These are phyloP conservation scores for Podospora appendiculata DNA, from an alignment of 495 filamentous ascomycete species.

Conservation along the genomic window DNA sequence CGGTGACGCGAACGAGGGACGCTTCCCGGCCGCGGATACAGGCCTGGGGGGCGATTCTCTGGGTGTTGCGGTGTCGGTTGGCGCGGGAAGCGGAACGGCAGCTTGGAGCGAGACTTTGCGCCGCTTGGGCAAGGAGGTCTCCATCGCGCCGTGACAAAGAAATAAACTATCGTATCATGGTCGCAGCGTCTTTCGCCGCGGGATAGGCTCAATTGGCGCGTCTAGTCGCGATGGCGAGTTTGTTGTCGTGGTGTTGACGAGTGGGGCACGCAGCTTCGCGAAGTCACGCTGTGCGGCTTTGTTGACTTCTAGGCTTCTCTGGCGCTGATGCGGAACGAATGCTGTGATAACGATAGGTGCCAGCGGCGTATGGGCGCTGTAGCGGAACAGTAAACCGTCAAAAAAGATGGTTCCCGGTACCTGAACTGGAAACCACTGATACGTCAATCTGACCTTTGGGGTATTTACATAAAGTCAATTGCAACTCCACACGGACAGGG, in stretches of 20 bases:
- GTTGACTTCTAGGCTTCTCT: too few relatives aligned
- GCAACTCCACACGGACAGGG: too few relatives aligned
- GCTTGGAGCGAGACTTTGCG: conserved; percentile 50
- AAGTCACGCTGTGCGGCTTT: too few relatives aligned
- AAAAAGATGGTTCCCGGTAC: too few relatives aligned
- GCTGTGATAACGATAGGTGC: too few relatives aligned
- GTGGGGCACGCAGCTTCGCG: background rate
- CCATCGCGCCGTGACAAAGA: conserved; percentile 30
- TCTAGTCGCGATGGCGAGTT: conserved; percentile 7
- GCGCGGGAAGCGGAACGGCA: conserved; percentile 21
- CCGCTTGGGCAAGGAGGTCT: conserved; percentile 52
- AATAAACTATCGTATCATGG: conserved; percentile 6
- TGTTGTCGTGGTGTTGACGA: background rate
- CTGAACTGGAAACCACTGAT: too few relatives aligned
- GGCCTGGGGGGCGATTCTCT: conserved; percentile 1
- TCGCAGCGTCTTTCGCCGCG: conserved; percentile 1
- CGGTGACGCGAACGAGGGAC: conserved; percentile 58
- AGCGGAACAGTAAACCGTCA: too few relatives aligned
- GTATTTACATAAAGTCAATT: too few relatives aligned
- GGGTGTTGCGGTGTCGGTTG: conserved; percentile 11
- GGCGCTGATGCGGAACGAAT: too few relatives aligned
- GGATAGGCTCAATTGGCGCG: conserved; percentile 10
- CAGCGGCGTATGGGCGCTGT: too few relatives aligned
- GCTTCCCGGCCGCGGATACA: conserved; percentile 9
- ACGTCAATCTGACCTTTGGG: too few relatives aligned